These are phyloP conservation scores for Orbilia ellipsospora DNA, from an alignment of 2,329 filamentous ascomycete species.

Conservation along the genomic window DNA sequence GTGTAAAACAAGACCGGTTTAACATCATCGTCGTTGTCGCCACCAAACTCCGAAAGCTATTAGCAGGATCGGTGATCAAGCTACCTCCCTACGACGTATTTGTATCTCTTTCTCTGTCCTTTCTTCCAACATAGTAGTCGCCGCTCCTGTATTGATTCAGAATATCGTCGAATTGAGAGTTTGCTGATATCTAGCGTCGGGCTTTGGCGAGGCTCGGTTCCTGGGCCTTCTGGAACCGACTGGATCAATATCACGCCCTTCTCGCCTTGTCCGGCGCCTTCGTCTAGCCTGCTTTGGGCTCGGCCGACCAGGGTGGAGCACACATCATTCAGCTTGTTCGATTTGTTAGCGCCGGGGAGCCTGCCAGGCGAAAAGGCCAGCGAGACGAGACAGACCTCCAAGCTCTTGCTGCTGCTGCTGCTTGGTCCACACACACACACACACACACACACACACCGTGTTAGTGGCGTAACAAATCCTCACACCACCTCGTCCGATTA, in stretches of 20 bases:
- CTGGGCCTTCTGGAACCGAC: slow-evolving; percentile 25
- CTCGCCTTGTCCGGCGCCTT: neutral
- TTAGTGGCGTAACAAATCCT: neutral
- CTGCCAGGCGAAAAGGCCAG: slow-evolving; percentile 53
- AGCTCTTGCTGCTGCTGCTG: neutral
- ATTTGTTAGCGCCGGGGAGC: slow-evolving; percentile 17
- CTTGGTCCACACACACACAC: neutral
- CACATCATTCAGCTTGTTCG: neutral
- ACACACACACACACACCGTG: slow-evolving; percentile 1
- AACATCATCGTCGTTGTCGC: too few relatives aligned
- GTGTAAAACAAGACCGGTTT: too few relatives aligned
- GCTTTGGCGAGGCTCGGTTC: neutral
- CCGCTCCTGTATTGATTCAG: too few relatives aligned
- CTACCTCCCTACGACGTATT: too few relatives aligned
- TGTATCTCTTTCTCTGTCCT: too few relatives aligned
- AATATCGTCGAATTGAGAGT: neutral
- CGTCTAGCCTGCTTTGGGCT: slow-evolving; percentile 19
- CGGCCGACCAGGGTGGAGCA: slow-evolving; percentile 23
- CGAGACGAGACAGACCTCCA: slow-evolving; percentile 21
- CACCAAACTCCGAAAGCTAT: too few relatives aligned
- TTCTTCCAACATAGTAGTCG: too few relatives aligned
- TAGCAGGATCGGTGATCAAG: too few relatives aligned
- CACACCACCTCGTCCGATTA: slow-evolving; percentile 15
- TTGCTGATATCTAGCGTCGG: neutral
- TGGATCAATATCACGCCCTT: too few relatives aligned